Evolutionary conservation across 768 basidiomycete genomes (phyloP), one percentile per base, ranked within the genome.

Genomic region (Serendipita sp.): DNA sequence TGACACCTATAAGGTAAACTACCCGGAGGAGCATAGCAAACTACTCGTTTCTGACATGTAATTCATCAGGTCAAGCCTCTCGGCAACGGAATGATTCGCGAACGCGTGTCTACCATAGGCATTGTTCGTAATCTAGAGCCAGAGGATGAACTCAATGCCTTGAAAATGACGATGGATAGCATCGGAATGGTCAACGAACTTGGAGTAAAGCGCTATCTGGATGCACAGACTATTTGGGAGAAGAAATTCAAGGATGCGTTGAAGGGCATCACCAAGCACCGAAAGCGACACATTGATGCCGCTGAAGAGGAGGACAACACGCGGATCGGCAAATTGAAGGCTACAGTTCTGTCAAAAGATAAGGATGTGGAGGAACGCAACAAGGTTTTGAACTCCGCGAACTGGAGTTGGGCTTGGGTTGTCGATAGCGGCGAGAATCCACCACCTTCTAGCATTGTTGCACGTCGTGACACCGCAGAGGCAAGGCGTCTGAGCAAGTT

Each of bases 371-470:
- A 72, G 65, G 62, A 66, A 69, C 8, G 63, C 73, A 46, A 68
- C 65, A 67, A 70, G 74, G 74, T 71, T 50, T 69, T 78, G 44
- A 70, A 73, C 63, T 75, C 80, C 33, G 82, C 79, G 50, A 80
- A 79, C 66, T 88, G 85, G 85, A 81, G 78, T 33, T 92, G 89
- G 85, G 83, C 85, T 18, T 97, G 88, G 92, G 91, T 86, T 3
- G 73, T 91, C 64, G 86, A 90, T 66, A 82, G 78, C 15, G 76
- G 81, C 62, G 93, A 96, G 74, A 77, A 79, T 18, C 95, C 95
- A 2, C 95, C 95, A 3, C 88, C 94, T 2, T 89, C 87, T 69
- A 93, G 91, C 63, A 91, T 97, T 68, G 88, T 89, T 36, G 84
- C 88, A n/a, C 77, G 93, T 64, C 75, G 92, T 63, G 94, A 98